Percentiles rank a stretch among this genome's conserved stretches.
Conservation (phyloP, 768 basidiomycete genomes). For the Termitomyces titanicus region DNA sequence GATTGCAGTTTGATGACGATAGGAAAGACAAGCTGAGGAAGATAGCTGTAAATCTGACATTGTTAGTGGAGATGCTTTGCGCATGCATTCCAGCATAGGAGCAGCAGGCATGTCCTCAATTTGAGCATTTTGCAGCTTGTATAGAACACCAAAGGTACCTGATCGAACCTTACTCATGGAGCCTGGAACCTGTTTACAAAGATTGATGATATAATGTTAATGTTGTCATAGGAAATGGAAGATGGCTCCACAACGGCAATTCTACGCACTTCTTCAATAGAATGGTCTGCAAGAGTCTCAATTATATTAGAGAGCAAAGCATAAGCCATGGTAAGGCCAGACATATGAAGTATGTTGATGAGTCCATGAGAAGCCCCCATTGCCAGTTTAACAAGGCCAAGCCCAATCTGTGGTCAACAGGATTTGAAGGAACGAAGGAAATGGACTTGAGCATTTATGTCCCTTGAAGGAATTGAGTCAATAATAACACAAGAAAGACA, state of each 20-base stretch:
- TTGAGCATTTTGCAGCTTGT: neutral
- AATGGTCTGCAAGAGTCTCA: neutral
- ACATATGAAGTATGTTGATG: neutral
- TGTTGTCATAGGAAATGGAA: constrained; percentile 2
- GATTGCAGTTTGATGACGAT: no score
- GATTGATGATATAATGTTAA: constrained; percentile 18
- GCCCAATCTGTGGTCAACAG: neutral
- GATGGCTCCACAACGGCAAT: no score
- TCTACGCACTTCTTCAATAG: no score
- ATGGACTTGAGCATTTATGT: neutral
- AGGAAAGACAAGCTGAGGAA: no score
- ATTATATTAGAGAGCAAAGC: neutral
- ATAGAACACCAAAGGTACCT: constrained; percentile 23
- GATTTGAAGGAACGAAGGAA: neutral
- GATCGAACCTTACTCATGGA: constrained; percentile 30
- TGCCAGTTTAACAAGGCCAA: neutral
- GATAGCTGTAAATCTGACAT: no score
- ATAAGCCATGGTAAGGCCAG: neutral
- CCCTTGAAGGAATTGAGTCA: neutral
- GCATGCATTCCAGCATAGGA: neutral
- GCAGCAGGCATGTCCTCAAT: neutral
- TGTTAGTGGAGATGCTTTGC: no score
- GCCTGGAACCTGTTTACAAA: constrained; percentile 24
- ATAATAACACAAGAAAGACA: no score
- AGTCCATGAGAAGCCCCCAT: neutral